A percentile compares a stretch with the other conserved stretches of the same genome.
phyloP scores from a whole-genome alignment of 495 filamentous ascomycete species.

The Penicillium longicatenatum region DNA sequence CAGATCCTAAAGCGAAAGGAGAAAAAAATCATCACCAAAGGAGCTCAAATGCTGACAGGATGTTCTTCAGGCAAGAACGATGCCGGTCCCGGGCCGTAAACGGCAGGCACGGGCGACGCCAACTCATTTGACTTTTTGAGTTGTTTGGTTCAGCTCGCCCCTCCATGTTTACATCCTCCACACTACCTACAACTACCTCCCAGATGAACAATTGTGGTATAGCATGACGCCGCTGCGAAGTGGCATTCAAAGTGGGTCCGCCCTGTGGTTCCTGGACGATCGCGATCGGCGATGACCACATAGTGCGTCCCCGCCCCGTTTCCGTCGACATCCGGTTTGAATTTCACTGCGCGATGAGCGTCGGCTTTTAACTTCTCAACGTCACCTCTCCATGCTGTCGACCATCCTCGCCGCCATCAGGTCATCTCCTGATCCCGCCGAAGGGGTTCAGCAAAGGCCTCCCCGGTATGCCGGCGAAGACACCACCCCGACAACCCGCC shows the following conservation, averaged over 20 bases:
- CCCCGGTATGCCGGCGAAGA: conserved; percentile 76
- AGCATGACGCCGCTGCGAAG: neutral
- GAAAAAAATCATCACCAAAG: no score
- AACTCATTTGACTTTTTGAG: neutral
- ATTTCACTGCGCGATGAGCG: conserved; percentile 1
- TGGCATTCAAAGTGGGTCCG: neutral
- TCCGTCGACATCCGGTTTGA: conserved; percentile 30
- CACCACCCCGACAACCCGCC: conserved; percentile 72
- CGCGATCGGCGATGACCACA: conserved; percentile 15
- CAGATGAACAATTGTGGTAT: neutral
- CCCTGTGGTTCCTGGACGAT: conserved; percentile 15
- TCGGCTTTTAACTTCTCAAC: conserved; percentile 17
- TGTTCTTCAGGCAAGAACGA: neutral
- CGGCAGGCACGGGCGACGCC: conserved; percentile 14
- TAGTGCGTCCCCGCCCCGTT: conserved; percentile 13
- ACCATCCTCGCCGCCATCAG: conserved; percentile 24
- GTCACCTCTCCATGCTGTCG: conserved; percentile 22
- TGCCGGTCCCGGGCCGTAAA: conserved; percentile 28
- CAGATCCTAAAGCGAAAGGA: neutral
- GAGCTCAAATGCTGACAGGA: no score
- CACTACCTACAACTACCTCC: neutral
- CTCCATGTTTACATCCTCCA: neutral
- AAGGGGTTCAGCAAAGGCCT: conserved; percentile 33
- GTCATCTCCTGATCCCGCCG: conserved; percentile 19
- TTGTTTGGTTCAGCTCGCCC: neutral